Evolutionary conservation across 2,329 filamentous ascomycete genomes (phyloP).

Genomic region (Fusarium compactum): DNA sequence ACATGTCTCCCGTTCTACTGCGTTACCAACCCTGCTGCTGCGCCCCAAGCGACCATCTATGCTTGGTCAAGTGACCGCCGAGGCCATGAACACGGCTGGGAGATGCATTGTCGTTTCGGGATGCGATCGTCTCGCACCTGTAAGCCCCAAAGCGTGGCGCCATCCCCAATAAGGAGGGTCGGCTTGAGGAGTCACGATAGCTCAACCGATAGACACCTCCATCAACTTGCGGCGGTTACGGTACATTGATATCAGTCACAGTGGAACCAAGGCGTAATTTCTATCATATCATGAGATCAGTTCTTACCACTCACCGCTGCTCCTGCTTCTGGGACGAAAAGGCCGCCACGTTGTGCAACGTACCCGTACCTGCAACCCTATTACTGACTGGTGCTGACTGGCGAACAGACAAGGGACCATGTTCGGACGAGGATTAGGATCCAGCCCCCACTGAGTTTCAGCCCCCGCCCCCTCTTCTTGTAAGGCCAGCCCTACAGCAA

Average conservation of each 20-base stretch:
- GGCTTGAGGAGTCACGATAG: background rate
- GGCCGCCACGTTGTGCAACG: background rate
- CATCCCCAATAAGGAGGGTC: constrained; percentile 21
- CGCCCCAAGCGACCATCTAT: constrained; percentile 7
- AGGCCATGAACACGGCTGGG: constrained; percentile 1
- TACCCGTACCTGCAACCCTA: background rate
- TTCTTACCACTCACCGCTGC: constrained; percentile 17
- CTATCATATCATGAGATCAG: background rate
- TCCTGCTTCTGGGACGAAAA: background rate
- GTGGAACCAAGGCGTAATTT: background rate
- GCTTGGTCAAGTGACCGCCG: constrained; percentile 1
- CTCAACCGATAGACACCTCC: constrained; percentile 1
- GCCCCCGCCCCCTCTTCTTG: constrained; percentile 30
- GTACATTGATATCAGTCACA: background rate
- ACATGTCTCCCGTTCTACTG: background rate
- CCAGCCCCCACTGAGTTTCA: constrained; percentile 37
- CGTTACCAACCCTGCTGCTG: constrained; percentile 23
- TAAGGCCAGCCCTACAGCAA: constrained; percentile 43
- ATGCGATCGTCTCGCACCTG: constrained; percentile 2
- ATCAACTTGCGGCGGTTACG: background rate
- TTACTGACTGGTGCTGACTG: background rate
- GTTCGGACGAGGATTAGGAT: constrained; percentile 2
- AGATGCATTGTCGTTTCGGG: constrained; percentile 1
- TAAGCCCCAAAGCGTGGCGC: constrained; percentile 10
- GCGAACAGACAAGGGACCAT: constrained; percentile 12